A percentile compares a stretch with the other conserved stretches of the same genome.
Evolutionary conservation across 2,329 filamentous ascomycete genomes (phyloP).

Genomic region (Venturia nashicola): DNA sequence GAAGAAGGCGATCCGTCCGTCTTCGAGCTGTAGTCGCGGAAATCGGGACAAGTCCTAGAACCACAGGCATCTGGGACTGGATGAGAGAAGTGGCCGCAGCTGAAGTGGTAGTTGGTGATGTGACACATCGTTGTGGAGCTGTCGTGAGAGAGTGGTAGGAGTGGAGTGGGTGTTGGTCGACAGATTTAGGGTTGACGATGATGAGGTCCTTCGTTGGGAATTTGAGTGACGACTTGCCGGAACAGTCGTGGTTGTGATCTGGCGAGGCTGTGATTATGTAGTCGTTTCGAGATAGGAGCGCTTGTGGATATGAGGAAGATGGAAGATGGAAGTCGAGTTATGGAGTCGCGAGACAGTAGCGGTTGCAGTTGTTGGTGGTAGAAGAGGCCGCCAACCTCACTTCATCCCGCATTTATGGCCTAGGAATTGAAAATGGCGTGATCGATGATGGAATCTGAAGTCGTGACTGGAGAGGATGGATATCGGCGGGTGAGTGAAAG

Average conservation of each 20-base stretch:
- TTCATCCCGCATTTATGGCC: background rate
- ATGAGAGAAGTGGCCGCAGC: background rate
- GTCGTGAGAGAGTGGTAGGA: background rate
- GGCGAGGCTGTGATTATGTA: too few species aligned
- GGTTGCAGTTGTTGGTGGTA: background rate
- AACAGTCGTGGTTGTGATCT: background rate
- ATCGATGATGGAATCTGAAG: background rate
- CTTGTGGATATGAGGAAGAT: background rate
- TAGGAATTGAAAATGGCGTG: background rate
- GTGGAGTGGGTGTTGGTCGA: background rate
- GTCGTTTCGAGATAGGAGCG: background rate
- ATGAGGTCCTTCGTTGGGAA: background rate
- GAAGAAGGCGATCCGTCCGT: background rate
- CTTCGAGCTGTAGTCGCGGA: background rate
- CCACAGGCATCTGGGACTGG: background rate
- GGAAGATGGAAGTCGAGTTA: background rate
- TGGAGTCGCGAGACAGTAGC: background rate
- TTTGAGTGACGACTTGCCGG: background rate
- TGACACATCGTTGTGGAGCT: background rate
- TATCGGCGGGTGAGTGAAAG: background rate
- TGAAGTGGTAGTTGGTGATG: background rate
- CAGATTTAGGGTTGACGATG: background rate
- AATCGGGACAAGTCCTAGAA: background rate
- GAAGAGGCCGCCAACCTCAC: background rate
- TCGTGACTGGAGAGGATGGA: background rate